These are phyloP conservation scores for Diaporthe sp. DNA, from an alignment of 2,329 filamentous ascomycete species.

Conservation along the genomic window DNA sequence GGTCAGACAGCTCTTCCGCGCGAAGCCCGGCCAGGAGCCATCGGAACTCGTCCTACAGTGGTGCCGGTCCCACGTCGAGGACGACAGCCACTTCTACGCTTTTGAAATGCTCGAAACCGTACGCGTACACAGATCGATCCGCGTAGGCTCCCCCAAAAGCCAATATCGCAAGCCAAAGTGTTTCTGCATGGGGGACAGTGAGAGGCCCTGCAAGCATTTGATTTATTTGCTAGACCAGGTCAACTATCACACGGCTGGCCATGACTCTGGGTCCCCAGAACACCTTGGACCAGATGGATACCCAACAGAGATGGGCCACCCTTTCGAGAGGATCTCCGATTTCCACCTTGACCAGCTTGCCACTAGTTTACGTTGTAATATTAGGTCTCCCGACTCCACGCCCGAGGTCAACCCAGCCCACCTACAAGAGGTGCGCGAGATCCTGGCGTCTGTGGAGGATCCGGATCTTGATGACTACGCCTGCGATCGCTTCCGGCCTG, in stretches of 20 bases:
- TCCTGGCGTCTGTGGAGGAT: slow-evolving; percentile 61
- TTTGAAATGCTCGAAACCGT: slow-evolving; percentile 70
- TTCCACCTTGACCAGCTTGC: slow-evolving; percentile 67
- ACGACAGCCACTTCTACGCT: slow-evolving; percentile 60
- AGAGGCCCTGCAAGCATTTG: slow-evolving; percentile 63
- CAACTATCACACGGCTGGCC: slow-evolving; percentile 60
- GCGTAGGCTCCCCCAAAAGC: slow-evolving; percentile 59
- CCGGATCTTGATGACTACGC: slow-evolving; percentile 50
- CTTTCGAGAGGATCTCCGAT: slow-evolving; percentile 63
- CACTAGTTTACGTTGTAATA: slow-evolving; percentile 64
- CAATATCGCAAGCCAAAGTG: slow-evolving; percentile 59
- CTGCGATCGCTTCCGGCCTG: slow-evolving; percentile 60
- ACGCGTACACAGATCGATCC: slow-evolving; percentile 60
- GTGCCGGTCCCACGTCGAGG: slow-evolving; percentile 58
- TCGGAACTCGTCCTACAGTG: slow-evolving; percentile 64
- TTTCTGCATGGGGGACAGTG: slow-evolving; percentile 55
- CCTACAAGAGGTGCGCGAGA: slow-evolving; percentile 64
- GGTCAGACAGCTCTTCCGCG: slow-evolving; percentile 59
- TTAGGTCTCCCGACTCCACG: slow-evolving; percentile 50
- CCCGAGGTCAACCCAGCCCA: slow-evolving; percentile 52
- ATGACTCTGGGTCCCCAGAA: slow-evolving; percentile 38
- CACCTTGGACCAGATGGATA: slow-evolving; percentile 58
- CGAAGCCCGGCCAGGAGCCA: slow-evolving; percentile 51
- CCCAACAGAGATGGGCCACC: slow-evolving; percentile 61
- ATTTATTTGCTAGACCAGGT: slow-evolving; percentile 69